phyloP scores from a whole-genome alignment of 192 early-diverging fungal genomes.

The Coemansia sp. region DNA sequence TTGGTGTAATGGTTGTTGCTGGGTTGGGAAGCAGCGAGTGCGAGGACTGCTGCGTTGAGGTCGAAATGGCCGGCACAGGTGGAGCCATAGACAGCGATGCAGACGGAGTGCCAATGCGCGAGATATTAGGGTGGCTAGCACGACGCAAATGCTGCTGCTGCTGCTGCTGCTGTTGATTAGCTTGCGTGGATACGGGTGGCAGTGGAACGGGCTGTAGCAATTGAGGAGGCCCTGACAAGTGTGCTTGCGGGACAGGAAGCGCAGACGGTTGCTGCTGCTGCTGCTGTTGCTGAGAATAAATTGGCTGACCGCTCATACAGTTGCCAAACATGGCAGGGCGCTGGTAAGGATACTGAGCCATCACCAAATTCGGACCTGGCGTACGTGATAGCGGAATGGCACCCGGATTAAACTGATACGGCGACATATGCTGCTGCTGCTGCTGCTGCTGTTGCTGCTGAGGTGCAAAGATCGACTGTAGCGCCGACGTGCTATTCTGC shows the following conservation, averaged over 20 bases:
- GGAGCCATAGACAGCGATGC: slow-evolving; percentile 8
- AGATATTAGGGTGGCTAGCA: slow-evolving; percentile 31
- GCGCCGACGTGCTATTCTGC: slow-evolving; percentile 17
- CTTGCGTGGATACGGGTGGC: neutral
- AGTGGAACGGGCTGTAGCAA: slow-evolving; percentile 14
- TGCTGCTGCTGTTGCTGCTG: slow-evolving; percentile 6
- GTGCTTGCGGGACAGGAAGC: slow-evolving; percentile 2
- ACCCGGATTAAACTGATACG: neutral
- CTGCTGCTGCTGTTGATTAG: slow-evolving; percentile 16
- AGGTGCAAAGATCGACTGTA: neutral
- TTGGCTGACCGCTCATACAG: neutral
- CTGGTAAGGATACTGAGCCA: neutral
- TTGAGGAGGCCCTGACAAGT: slow-evolving; percentile 10
- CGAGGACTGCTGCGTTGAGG: slow-evolving; percentile 3
- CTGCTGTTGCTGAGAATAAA: slow-evolving; percentile 8
- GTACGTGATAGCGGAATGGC: slow-evolving; percentile 4
- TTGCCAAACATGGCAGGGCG: slow-evolving; percentile 1
- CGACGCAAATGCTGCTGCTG: slow-evolving; percentile 35
- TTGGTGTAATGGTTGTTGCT: slow-evolving; percentile 42
- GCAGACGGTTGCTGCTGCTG: slow-evolving; percentile 6
- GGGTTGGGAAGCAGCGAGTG: slow-evolving; percentile 46
- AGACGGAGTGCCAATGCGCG: slow-evolving; percentile 12
- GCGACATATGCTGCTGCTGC: slow-evolving; percentile 1
- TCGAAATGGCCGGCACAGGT: slow-evolving; percentile 9
- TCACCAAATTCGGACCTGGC: slow-evolving; percentile 4